A percentile compares a stretch with the other conserved stretches of the same genome.
Conservation (phyloP, 2,329 filamentous ascomycete species). For the Pestalotiopsis sp. region DNA sequence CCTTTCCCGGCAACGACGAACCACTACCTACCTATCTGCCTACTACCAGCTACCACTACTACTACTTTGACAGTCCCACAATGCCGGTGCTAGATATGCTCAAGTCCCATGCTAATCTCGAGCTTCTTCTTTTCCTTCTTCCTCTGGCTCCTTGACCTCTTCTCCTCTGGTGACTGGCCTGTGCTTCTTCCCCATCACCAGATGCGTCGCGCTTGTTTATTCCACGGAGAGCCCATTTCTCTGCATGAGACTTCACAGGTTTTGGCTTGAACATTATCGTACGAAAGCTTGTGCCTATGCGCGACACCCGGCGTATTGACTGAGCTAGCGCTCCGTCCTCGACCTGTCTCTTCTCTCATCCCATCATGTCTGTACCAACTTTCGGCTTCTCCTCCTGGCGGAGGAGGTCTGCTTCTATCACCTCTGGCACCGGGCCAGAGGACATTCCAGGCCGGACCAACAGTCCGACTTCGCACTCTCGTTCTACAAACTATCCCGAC, state of each 20-base stretch:
- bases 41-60: neutral
- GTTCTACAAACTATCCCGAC: constrained; percentile 20
- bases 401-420: constrained; percentile 39
- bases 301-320: neutral
- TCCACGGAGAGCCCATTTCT: neutral
- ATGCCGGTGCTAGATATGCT: constrained; percentile 3
- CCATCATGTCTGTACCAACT: constrained; percentile 47
- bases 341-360: neutral
- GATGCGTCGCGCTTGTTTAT: neutral
- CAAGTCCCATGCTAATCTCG: constrained; percentile 4
- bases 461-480: constrained; percentile 23
- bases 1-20: neutral
- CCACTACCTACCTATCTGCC: no score
- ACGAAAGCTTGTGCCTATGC: constrained; percentile 1
- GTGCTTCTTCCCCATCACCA: neutral
- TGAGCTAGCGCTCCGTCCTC: constrained; percentile 5
- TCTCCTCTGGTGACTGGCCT: neutral
- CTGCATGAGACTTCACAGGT: neutral
- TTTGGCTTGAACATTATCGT: neutral
- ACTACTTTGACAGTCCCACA: neutral
- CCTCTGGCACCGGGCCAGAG: constrained; percentile 33
- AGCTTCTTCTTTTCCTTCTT: constrained; percentile 4
- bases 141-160: neutral
- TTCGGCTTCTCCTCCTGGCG: constrained; percentile 53
- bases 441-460: constrained; percentile 29